phyloP scores from a whole-genome alignment of 1,139 yeast species.

The Hyphopichia pseudoburtonii region DNA sequence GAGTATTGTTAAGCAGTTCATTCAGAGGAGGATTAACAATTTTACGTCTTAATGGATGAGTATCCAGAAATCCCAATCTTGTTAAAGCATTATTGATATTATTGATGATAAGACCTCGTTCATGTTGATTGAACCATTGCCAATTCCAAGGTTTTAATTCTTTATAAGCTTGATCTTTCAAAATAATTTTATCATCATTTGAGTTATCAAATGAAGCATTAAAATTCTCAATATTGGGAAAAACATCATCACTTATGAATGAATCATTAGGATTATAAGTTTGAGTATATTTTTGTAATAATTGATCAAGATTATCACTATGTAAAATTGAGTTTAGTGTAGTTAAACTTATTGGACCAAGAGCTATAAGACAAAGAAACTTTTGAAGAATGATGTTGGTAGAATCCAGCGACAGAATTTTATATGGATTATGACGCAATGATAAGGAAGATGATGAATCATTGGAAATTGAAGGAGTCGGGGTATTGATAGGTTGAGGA shows the following conservation, averaged over 20 bases:
- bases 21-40: constrained; percentile 19
- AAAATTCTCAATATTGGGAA: constrained; percentile 19
- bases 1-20: constrained; percentile 7
- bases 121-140: constrained; percentile 32
- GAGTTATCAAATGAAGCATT: constrained; percentile 9
- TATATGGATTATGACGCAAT: constrained; percentile 16
- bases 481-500: neutral
- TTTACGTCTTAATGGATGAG: constrained; percentile 45
- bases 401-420: constrained; percentile 20
- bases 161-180: constrained; percentile 45
- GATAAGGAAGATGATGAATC: constrained; percentile 1
- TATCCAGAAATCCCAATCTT: constrained; percentile 43
- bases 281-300: constrained; percentile 24
- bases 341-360: constrained; percentile 36
- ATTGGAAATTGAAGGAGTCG: constrained; percentile 6
- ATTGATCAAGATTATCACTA: constrained; percentile 7
- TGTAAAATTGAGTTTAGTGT: constrained; percentile 13
- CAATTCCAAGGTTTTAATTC: constrained; percentile 44
- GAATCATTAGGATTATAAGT: constrained; percentile 32
- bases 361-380: constrained; percentile 34
- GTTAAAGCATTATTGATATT: constrained; percentile 43
- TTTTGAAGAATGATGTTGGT: constrained; percentile 19
- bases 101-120: constrained; percentile 30
- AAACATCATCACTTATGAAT: constrained; percentile 34
- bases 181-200: constrained; percentile 17